Evolutionary conservation across 371 early-diverging fungal genomes (phyloP).

Genomic region (Saksenaea oblongispora): DNA sequence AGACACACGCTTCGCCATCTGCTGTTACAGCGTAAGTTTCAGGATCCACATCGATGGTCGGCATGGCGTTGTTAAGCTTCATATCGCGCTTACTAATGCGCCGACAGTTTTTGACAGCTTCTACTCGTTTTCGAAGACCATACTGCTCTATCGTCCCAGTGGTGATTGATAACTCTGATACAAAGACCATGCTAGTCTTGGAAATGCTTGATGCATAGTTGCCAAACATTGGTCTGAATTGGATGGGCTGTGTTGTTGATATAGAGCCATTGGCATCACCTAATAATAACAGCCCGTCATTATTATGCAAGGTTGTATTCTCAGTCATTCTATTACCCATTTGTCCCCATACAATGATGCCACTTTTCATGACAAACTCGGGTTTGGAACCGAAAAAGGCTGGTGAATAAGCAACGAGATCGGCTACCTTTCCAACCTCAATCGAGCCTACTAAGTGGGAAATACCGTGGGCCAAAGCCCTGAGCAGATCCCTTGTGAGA

Average conservation of each 20-base stretch:
- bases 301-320: no score
- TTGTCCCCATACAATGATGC: constrained; percentile 77
- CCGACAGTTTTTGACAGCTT: constrained; percentile 77
- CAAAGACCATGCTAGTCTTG: constrained; percentile 71
- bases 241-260: constrained; percentile 87
- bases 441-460: constrained; percentile 89
- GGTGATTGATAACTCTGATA: constrained; percentile 73
- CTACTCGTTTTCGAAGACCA: constrained; percentile 66
- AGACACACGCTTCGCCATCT: constrained; percentile 72
- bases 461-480: constrained; percentile 88
- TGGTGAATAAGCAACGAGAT: constrained; percentile 83
- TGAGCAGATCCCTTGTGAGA: constrained; percentile 54
- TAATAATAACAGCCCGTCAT: not conserved
- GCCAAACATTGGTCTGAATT: constrained; percentile 84
- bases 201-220: constrained; percentile 58
- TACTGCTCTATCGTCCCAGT: constrained; percentile 56
- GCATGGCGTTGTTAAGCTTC: constrained; percentile 78
- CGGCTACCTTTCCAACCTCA: constrained; percentile 90
- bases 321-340: no score
- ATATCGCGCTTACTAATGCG: constrained; percentile 77
- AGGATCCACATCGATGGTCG: constrained; percentile 82
- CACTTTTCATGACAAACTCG: constrained; percentile 82
- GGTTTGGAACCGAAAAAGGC: constrained; percentile 89
- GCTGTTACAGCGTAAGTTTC: constrained; percentile 88
- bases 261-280: constrained; percentile 77